Base-by-base conservation (phyloP, 148 eudicot species). In the Drosera capensis region DNA sequence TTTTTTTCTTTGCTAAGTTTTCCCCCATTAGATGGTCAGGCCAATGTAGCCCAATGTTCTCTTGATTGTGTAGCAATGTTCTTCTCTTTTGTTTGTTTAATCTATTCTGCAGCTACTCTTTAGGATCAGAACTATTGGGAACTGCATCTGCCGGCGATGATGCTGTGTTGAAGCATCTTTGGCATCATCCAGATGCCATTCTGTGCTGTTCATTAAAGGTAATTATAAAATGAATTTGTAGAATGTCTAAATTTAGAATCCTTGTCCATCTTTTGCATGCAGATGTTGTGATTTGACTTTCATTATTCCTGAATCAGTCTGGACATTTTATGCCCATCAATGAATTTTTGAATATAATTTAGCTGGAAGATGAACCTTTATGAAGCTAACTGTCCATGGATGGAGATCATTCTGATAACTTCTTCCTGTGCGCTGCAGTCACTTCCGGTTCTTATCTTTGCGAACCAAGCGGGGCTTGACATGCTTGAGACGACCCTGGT, bases 141-240 rank as follows among this genome's bases (percentile, higher is more conserved):
- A 57, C 80, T 12, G 78, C 65, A 52, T 64, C 86, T 19, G 43
- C 60, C 1, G 63, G 56, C 23, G 70, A 71, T 52, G 97, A 84
- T 20, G 64, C 78, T 1, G 45, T 80, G 19, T 65, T 88, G 50
- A 88, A 88, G 55, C 72, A 76, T 68, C 86, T 88, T 9, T 88
- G 97, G 97, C 86, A 77, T 62, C 97, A 83, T 54, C 86, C 68
- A 20, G 97, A 88, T 75, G 94, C 97, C 47, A 75, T 88, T 46
- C 57, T 88, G 45, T 88, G 97, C 77, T 88, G 97, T 70, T 83
- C 94, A 3, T 57, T 88, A 51, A 87, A 87, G 94, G 94, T 86
- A 64, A 34, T 9, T 0, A 2, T 13, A 34, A 4, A 3, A 34
- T 9, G 7, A 6, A 6, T 5, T 6, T 28, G 31, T 5, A 28